Conservation (phyloP, 2,329 filamentous ascomycete genomes). For the Blumeria graminis region DNA sequence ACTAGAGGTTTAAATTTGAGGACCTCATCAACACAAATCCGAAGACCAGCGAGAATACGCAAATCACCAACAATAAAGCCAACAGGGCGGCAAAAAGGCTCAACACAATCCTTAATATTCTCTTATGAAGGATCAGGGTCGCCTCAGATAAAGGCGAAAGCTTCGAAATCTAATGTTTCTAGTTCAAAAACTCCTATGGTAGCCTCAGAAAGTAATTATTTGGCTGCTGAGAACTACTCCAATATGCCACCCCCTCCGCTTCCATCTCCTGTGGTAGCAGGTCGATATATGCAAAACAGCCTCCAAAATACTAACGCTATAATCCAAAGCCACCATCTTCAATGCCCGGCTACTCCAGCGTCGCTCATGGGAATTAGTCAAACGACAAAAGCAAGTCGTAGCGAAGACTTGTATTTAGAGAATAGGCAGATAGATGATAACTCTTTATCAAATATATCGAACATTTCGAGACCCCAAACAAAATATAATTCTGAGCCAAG, state of each 20-base stretch:
- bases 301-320: conserved; percentile 23
- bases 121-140: conserved; percentile 7
- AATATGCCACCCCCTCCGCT: conserved; percentile 46
- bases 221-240: conserved; percentile 36
- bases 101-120: conserved; percentile 21
- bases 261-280: conserved; percentile 37
- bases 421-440: too few species aligned
- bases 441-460: conserved; percentile 19
- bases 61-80: conserved; percentile 19
- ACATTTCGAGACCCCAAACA: conserved; percentile 36
- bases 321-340: conserved; percentile 13
- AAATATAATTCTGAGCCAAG: too few species aligned
- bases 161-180: conserved; percentile 5
- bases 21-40: conserved; percentile 6
- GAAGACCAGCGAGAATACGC: conserved; percentile 13
- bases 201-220: conserved; percentile 37
- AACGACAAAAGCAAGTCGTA: conserved; percentile 11
- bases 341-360: conserved; percentile 57
- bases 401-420: conserved; percentile 9
- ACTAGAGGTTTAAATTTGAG: neutral
- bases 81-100: conserved; percentile 20
- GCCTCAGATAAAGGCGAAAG: too few species aligned
- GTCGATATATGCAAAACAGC: conserved; percentile 41
- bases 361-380: conserved; percentile 56
- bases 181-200: conserved; percentile 19